Base-by-base conservation (phyloP, 78 protist species). In the Goniomonas avonlea region DNA sequence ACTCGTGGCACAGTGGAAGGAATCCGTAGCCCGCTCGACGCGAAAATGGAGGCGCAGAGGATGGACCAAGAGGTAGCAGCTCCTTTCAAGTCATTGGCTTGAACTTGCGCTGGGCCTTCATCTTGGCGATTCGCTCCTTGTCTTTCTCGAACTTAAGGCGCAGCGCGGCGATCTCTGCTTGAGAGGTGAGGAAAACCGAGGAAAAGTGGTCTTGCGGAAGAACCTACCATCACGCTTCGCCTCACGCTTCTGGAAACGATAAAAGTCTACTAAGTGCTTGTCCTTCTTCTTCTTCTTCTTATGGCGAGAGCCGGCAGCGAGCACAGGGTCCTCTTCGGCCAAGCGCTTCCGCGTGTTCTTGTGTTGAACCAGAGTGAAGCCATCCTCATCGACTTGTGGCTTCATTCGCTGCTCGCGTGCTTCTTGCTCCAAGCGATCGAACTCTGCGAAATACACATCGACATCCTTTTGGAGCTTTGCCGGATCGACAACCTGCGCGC, bases 141-240 rank as follows among this genome's bases (percentile, higher is more conserved):
- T 68, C 75, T 13, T 35, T 35, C 75, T 68, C 75, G 55, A 68
- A 68, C 75, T 40, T 32, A 8, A 0, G 32, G 18, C 75, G 75
- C 23, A 68, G 32, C 17, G 0, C 13, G 1, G 0, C 15, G n/a
- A 68, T 38, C 41, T 60, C 9, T 27, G n/a, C n/a, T n/a, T n/a
- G n/a, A n/a, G n/a, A n/a, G n/a, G n/a, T n/a, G n/a, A n/a, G n/a
- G n/a, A n/a, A n/a, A n/a, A n/a, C n/a, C n/a, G n/a, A n/a, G n/a
- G n/a, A n/a, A n/a, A n/a, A n/a, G n/a, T n/a, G n/a, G n/a, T n/a
- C n/a, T n/a, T n/a, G n/a, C n/a, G n/a, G n/a, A n/a, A n/a, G n/a
- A n/a, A n/a, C n/a, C n/a, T n/a, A n/a, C n/a, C n/a, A n/a, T 60
- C 70, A 0, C 70, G 70, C 70, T 60, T 60, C 23, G 47, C 27